Conservation (phyloP, 2,329 filamentous ascomycete species). For the Fusarium begoniae region DNA sequence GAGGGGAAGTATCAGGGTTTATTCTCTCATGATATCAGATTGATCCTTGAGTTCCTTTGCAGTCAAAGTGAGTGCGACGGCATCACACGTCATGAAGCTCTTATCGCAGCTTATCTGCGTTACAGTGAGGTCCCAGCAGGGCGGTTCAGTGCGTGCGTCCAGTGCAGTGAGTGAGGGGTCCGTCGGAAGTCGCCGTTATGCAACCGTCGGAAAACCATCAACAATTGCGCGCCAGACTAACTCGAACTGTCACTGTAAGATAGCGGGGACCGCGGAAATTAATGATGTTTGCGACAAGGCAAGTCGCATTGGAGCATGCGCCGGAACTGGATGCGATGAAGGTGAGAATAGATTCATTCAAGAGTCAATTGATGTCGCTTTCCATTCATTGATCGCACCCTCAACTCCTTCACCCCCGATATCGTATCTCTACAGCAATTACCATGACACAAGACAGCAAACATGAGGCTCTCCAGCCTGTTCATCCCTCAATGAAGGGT, state of each 20-base stretch:
- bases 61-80: not conserved
- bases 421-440: not conserved
- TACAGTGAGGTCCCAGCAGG: not conserved
- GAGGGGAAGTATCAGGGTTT: not conserved
- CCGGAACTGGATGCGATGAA: not conserved
- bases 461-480: conserved; percentile 58
- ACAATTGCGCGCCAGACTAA: not conserved
- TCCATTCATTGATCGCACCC: not conserved
- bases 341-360: not conserved
- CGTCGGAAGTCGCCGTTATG: conserved; percentile 5
- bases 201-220: conserved; percentile 9
- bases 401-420: not conserved
- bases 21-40: not conserved
- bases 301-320: not conserved
- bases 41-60: not conserved
- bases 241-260: not conserved
- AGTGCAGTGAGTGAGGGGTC: not conserved
- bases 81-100: not conserved
- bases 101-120: not conserved
- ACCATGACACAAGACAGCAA: conserved; percentile 20
- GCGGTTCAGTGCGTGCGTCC: not conserved
- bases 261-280: conserved; percentile 6
- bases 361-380: not conserved
- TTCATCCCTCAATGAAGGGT: conserved; percentile 57
- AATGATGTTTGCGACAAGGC: not conserved